A percentile compares a stretch with the other conserved stretches of the same genome.
Evolutionary conservation across 1,284 basidiomycete genomes (phyloP).

Genomic region (Tilletia horrida): DNA sequence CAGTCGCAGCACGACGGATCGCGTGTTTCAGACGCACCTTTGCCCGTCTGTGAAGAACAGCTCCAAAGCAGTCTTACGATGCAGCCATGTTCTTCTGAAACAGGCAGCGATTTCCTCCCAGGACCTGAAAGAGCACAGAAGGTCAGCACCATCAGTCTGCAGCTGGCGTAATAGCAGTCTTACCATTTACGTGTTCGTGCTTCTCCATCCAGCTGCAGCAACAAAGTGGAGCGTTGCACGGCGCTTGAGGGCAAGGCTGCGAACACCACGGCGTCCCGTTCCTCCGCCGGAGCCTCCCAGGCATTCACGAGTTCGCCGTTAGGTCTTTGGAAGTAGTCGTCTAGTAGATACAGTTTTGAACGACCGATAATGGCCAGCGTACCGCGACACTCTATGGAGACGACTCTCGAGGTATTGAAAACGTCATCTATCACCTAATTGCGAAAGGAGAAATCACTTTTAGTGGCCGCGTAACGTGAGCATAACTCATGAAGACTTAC

Average conservation of each 20-base stretch:
- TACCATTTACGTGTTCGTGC: slow-evolving; percentile 40
- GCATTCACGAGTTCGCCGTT: slow-evolving; percentile 86
- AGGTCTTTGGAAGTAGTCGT: slow-evolving; percentile 83
- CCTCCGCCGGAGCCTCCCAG: slow-evolving; percentile 73
- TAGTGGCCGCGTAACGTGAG: neutral
- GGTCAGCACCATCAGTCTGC: neutral
- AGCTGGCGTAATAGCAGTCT: neutral
- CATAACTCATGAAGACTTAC: neutral
- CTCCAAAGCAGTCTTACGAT: slow-evolving; percentile 47
- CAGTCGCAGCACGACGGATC: neutral
- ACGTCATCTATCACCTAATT: slow-evolving; percentile 78
- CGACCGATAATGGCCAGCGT: slow-evolving; percentile 81
- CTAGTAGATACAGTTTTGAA: slow-evolving; percentile 82
- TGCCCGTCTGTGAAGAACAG: slow-evolving; percentile 55
- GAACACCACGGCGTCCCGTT: slow-evolving; percentile 60
- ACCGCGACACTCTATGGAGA: slow-evolving; percentile 60
- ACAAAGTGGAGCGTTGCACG: slow-evolving; percentile 54
- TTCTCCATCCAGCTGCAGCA: slow-evolving; percentile 32
- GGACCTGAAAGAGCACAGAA: neutral
- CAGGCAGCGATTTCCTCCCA: slow-evolving; percentile 37
- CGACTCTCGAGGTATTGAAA: slow-evolving; percentile 52
- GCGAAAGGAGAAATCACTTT: neutral
- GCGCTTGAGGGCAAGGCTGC: slow-evolving; percentile 66
- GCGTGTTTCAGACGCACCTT: slow-evolving; percentile 14
- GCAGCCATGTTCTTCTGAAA: slow-evolving; percentile 42